Evolutionary conservation across 176 grass and related monocot genomes (phyloP).

Genomic region (Olyra latifolia): DNA sequence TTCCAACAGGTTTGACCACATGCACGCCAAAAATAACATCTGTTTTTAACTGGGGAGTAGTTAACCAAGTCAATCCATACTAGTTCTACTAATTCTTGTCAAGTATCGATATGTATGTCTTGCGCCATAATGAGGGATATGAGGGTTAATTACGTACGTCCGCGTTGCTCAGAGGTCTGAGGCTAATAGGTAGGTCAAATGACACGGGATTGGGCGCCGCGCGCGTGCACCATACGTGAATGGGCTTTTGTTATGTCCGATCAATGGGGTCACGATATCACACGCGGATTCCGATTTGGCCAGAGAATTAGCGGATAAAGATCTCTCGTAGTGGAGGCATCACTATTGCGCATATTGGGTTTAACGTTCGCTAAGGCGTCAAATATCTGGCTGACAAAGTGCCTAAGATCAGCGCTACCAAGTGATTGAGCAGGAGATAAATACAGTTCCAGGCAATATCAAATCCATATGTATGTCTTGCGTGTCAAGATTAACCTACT

Average conservation of each 20-base stretch:
- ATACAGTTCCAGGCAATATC: neutral
- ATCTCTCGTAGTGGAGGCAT: slow-evolving; percentile 7
- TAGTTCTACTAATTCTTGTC: neutral
- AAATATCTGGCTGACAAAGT: neutral
- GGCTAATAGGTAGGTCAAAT: neutral
- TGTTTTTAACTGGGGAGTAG: no score
- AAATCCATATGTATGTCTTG: neutral
- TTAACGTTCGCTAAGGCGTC: neutral
- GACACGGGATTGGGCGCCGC: neutral
- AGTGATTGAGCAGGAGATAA: neutral
- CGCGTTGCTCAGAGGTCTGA: neutral
- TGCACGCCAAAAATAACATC: no score
- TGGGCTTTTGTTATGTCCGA: neutral
- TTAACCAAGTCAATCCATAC: neutral
- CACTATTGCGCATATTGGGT: neutral
- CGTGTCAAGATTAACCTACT: neutral
- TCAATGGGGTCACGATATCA: neutral
- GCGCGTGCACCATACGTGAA: neutral
- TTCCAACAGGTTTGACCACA: no score
- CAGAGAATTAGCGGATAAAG: neutral
- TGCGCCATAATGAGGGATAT: no score
- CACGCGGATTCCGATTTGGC: neutral
- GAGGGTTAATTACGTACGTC: no score
- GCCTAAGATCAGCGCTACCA: neutral
- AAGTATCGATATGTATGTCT: no score